These are phyloP conservation scores for Psilocybe sp. DNA, from an alignment of 768 basidiomycete genomes.

Conservation along the genomic window DNA sequence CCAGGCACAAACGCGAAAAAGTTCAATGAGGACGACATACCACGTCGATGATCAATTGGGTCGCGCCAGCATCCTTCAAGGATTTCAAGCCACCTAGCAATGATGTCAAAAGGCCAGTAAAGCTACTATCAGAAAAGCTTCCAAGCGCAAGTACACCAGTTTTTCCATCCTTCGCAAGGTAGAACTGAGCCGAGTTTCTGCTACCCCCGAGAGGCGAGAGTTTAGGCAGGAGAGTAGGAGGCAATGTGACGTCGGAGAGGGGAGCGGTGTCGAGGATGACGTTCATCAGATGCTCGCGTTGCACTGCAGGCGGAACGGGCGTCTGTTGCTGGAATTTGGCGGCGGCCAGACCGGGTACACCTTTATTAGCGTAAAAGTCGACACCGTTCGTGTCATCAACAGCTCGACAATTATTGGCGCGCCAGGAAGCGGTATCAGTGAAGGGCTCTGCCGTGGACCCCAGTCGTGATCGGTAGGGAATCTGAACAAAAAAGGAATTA, in stretches of 20 bases:
- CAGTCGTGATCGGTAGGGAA: constrained; percentile 58
- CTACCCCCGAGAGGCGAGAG: constrained; percentile 40
- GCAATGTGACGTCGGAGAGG: constrained; percentile 40
- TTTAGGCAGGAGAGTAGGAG: constrained; percentile 33
- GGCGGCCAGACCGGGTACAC: background rate
- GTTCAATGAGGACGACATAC: constrained; percentile 23
- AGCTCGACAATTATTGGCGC: constrained; percentile 52
- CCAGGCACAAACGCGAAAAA: background rate
- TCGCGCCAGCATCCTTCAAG: constrained; percentile 47
- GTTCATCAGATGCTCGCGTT: constrained; percentile 39
- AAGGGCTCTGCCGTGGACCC: constrained; percentile 39
- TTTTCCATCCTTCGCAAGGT: constrained; percentile 45
- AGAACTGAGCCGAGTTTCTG: constrained; percentile 50
- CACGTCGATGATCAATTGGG: constrained; percentile 56
- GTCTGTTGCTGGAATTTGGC: constrained; percentile 37
- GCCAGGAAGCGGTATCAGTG: constrained; percentile 46
- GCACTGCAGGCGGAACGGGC: constrained; percentile 22
- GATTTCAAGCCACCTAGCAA: constrained; percentile 45
- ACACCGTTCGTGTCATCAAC: constrained; percentile 46
- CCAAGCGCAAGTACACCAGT: constrained; percentile 60
- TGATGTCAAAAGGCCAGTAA: constrained; percentile 36
- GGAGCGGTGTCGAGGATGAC: constrained; percentile 46
- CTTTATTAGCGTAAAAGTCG: constrained; percentile 26
- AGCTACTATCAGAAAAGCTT: constrained; percentile 48
- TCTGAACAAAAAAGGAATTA: constrained; percentile 23